Evolutionary conservation across 2,329 filamentous ascomycete species (phyloP).

Genomic region (Thelonectria discophora): DNA sequence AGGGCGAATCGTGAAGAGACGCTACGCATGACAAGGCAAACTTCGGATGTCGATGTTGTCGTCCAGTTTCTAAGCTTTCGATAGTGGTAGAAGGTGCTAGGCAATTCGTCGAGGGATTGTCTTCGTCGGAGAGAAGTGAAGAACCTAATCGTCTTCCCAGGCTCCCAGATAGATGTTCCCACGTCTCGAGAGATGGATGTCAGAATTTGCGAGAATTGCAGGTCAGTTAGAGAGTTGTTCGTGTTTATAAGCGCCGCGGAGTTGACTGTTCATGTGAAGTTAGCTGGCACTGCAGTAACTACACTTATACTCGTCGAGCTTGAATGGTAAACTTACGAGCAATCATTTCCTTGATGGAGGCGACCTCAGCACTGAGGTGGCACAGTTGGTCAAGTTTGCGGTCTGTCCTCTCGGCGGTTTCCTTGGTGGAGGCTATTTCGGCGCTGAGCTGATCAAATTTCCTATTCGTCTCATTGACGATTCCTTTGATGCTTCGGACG

Average conservation of each 20-base stretch:
- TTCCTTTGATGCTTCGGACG: not conserved
- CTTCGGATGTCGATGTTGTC: not conserved
- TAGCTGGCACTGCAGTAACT: no score
- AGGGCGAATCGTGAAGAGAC: not conserved
- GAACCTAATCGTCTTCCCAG: not conserved
- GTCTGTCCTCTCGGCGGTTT: no score
- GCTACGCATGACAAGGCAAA: not conserved
- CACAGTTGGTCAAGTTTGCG: no score
- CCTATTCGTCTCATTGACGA: not conserved
- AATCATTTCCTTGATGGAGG: no score
- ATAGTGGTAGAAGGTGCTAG: not conserved
- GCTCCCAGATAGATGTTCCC: not conserved
- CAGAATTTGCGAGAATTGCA: slow-evolving; percentile 14
- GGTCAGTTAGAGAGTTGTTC: not conserved
- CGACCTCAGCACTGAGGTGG: no score
- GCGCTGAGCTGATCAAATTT: slow-evolving; percentile 2
- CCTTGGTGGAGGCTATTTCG: no score
- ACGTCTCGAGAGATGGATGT: not conserved
- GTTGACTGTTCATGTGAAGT: not conserved
- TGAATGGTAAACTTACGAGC: not conserved
- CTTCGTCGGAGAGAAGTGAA: not conserved
- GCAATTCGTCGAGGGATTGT: not conserved
- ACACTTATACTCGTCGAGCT: not conserved
- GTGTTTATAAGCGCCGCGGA: slow-evolving; percentile 6
- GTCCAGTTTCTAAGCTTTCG: not conserved